A percentile compares a stretch with the other conserved stretches of the same genome.
phyloP scores from a whole-genome alignment of 2,329 filamentous ascomycete genomes.

The Fusarium agapanthi region DNA sequence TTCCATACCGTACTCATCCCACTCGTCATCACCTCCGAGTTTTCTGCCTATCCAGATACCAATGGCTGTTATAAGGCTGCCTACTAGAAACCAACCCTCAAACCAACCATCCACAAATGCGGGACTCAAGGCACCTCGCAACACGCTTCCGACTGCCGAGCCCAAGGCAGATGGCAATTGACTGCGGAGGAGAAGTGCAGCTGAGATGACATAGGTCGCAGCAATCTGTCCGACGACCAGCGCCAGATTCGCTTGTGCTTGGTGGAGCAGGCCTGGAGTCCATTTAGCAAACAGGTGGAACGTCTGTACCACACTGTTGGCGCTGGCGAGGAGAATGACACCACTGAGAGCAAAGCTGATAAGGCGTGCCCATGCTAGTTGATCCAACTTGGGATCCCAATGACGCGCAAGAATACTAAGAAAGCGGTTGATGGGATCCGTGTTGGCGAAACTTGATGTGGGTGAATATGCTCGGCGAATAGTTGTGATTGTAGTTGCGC shows the following conservation, averaged over 20 bases:
- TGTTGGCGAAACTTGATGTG: constrained; percentile 67
- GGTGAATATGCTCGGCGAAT: constrained; percentile 62
- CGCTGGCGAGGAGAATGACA: constrained; percentile 82
- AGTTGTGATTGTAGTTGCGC: constrained; percentile 74
- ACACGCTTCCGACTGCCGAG: constrained; percentile 77
- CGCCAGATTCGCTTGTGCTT: constrained; percentile 80
- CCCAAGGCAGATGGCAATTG: constrained; percentile 82
- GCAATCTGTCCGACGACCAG: constrained; percentile 82
- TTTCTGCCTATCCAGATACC: constrained; percentile 78
- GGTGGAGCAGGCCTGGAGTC: constrained; percentile 74
- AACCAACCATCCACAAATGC: constrained; percentile 78
- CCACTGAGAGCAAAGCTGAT: constrained; percentile 86
- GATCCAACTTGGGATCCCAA: constrained; percentile 84
- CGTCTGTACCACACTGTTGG: constrained; percentile 85
- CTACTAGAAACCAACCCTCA: constrained; percentile 83
- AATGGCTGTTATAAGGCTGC: constrained; percentile 70
- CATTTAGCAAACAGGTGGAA: constrained; percentile 82
- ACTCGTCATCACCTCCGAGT: constrained; percentile 66
- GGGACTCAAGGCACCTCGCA: constrained; percentile 76
- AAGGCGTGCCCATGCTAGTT: constrained; percentile 82
- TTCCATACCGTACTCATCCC: constrained; percentile 68
- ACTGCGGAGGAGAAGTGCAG: constrained; percentile 78
- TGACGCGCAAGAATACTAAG: constrained; percentile 82
- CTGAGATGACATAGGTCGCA: constrained; percentile 86
- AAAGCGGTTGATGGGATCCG: constrained; percentile 85